Conservation (phyloP, 345 rosid genomes). For the Salix udensis region DNA sequence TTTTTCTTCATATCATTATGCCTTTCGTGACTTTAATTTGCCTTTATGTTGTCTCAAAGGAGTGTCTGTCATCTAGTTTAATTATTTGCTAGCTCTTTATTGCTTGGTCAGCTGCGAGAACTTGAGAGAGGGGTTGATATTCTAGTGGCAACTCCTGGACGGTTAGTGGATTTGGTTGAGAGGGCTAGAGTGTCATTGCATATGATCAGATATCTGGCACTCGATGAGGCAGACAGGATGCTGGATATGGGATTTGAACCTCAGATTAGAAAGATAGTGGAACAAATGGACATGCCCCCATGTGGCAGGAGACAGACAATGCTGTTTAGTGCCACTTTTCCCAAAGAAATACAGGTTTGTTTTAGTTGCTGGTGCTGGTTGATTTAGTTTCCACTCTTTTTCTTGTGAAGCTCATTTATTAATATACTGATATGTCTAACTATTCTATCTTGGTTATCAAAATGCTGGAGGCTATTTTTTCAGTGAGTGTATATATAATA, state of each 20-base stretch:
- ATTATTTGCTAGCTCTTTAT: background rate
- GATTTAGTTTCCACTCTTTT: background rate
- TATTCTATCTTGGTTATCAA: background rate
- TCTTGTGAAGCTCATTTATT: background rate
- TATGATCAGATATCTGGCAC: slow-evolving; percentile 84
- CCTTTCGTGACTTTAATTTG: background rate
- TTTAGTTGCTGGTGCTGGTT: background rate
- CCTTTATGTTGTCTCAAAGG: background rate
- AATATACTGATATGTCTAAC: background rate
- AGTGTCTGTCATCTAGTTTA: background rate
- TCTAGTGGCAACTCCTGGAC: slow-evolving; percentile 98
- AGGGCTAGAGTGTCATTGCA: slow-evolving; percentile 93
- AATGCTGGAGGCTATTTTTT: background rate
- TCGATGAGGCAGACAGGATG: slow-evolving; percentile 99
- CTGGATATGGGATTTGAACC: slow-evolving; percentile 99
- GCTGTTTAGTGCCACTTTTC: slow-evolving; percentile 98
- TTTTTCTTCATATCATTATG: background rate
- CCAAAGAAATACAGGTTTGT: slow-evolving; percentile 88
- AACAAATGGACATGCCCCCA: slow-evolving; percentile 98
- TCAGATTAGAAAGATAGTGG: slow-evolving; percentile 96
- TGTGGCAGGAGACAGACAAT: slow-evolving; percentile 86
- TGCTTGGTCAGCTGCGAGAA: slow-evolving; percentile 69
- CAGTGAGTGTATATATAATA: background rate
- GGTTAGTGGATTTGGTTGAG: slow-evolving; percentile 92
- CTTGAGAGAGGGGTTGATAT: slow-evolving; percentile 97